These are phyloP conservation scores for Eimeria brunetti DNA, from an alignment of 169 alveolate genomes.

Conservation along the genomic window DNA sequence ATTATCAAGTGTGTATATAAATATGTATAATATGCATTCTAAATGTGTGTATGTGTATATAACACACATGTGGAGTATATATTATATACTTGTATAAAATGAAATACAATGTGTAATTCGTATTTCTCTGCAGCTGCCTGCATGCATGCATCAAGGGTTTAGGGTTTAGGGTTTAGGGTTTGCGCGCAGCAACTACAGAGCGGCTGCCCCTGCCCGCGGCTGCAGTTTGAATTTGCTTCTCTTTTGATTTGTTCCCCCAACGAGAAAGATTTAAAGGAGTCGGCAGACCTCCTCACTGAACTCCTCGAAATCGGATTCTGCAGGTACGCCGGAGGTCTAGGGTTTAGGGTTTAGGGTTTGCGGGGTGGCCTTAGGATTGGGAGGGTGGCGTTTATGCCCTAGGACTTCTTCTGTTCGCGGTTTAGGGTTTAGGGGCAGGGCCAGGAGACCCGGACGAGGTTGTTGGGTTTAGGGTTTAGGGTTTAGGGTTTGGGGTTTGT, in stretches of 20 bases:
- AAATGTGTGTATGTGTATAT: neutral
- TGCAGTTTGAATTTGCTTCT: constrained; percentile 82
- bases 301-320: constrained; percentile 79
- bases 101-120: too few relatives aligned
- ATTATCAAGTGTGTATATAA: neutral
- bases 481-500: neutral
- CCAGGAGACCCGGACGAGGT: neutral
- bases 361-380: neutral
- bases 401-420: neutral
- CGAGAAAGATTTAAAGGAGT: constrained; percentile 61
- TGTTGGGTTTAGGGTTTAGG: constrained; percentile 19
- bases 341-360: neutral
- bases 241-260: constrained; percentile 78
- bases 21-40: neutral
- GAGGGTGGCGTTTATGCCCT: neutral
- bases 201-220: constrained; percentile 79
- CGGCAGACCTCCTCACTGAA: constrained; percentile 79
- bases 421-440: neutral
- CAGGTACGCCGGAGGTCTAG: constrained; percentile 53
- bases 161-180: constrained; percentile 8
- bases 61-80: too few relatives aligned
- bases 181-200: constrained; percentile 66
- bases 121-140: neutral
- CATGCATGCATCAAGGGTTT: neutral
- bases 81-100: too few relatives aligned